These are phyloP conservation scores for Teunomyces panamensis DNA, from an alignment of 805 yeast species.

Conservation along the genomic window DNA sequence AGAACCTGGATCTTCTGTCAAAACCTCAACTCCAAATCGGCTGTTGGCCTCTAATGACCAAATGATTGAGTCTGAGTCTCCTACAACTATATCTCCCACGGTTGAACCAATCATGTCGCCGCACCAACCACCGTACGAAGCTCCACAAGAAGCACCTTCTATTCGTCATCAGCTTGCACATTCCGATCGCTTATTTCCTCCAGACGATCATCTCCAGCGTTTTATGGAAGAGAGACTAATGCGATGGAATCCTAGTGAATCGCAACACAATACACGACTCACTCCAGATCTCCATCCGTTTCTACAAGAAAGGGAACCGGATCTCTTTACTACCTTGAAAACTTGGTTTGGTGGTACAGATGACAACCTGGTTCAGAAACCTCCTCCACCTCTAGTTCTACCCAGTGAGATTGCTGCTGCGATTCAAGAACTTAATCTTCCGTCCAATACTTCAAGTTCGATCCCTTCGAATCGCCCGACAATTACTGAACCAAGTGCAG, in stretches of 20 bases:
- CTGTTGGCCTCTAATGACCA: neutral
- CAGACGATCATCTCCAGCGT: constrained; percentile 17
- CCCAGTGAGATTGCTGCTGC: neutral
- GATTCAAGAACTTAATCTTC: neutral
- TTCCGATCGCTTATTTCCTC: constrained; percentile 9
- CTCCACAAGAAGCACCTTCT: constrained; percentile 1
- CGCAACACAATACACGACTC: constrained; percentile 29
- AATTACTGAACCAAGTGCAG: neutral
- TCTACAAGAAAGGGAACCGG: constrained; percentile 9
- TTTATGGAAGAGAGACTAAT: constrained; percentile 30
- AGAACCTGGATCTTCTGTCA: too few species aligned
- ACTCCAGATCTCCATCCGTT: constrained; percentile 32
- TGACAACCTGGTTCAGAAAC: too few species aligned
- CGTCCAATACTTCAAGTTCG: constrained; percentile 1
- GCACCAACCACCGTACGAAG: constrained; percentile 21
- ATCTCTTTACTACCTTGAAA: constrained; percentile 1
- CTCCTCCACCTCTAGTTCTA: too few species aligned
- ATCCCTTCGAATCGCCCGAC: neutral
- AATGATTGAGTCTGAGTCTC: neutral
- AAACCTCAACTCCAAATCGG: neutral
- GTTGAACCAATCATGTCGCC: constrained; percentile 11
- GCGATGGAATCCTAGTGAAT: constrained; percentile 31
- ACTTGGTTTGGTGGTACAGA: neutral
- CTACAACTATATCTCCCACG: neutral
- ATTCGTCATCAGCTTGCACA: constrained; percentile 9